Evolutionary conservation across 345 rosid genomes (phyloP), one percentile per base, ranked within the genome.

Genomic region (Syzygium jambos): DNA sequence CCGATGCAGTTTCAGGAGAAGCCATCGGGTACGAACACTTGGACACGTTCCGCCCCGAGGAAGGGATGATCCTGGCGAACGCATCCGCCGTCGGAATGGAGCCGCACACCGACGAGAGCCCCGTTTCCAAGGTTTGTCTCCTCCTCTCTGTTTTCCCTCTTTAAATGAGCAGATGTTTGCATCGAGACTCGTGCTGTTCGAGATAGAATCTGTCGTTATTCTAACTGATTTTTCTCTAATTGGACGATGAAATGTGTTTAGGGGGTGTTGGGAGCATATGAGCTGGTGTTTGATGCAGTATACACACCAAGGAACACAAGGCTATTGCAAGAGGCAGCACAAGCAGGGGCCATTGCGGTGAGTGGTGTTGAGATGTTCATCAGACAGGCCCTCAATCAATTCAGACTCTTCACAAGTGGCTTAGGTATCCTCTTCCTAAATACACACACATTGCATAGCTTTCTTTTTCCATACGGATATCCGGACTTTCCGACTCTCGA

Each of bases 281-380:
- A 83, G 49, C 83, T 94, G 88, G 96, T 94, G 0, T 94, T 94
- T 43, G 96, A 93, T 88, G 94, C 94, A 29, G 95, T 94, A 27
- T 94, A 94, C 88, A 92, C 89, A 73, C 96, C 96, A 4, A 92
- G 93, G 87, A 90, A 92, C 89, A 94, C 96, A 55, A 93, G 90
- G 80, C 90, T 93, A 16, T 73, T 94, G 30, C 91, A 89, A 88
- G 94, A 93, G 65, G 94, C 95, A 6, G 92, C 91, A 46, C 93
- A 93, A 78, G 93, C 93, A 7, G 95, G 95, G 49, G 94, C 94
- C 51, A 90, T 92, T 82, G 88, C n/a, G 29, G 96, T 94, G 3
- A 87, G 93, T 73, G 96, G 96, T n/a, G 91, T 93, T 34, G 96
- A 94, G 88, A 94, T 94, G 96, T 93, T 94, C 91, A 92, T 94